phyloP scores from a whole-genome alignment of 345 rosid genomes.

The Anacardium occidentale region DNA sequence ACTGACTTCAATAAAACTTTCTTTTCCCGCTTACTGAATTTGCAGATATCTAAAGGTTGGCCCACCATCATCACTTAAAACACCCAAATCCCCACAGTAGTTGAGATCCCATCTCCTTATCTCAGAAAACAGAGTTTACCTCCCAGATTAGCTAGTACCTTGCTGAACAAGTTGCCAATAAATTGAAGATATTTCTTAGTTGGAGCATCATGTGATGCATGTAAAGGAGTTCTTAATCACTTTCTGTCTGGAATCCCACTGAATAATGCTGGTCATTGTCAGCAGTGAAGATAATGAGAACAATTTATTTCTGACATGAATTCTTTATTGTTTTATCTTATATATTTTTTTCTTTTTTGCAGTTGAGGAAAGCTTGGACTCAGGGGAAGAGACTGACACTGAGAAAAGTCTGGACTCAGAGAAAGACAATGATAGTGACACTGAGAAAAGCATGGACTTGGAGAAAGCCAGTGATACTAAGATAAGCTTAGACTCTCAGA shows the following conservation, averaged over 20 bases:
- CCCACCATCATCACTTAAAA: no score
- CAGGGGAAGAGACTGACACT: neutral
- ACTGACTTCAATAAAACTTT: neutral
- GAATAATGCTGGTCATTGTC: neutral
- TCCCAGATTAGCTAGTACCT: no score
- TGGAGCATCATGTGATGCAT: no score
- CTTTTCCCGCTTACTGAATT: neutral
- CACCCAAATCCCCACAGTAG: no score
- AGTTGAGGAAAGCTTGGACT: constrained; percentile 2
- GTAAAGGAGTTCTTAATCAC: no score
- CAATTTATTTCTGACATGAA: neutral
- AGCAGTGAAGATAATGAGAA: neutral
- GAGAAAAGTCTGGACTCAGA: neutral
- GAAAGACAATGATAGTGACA: neutral
- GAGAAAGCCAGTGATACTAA: neutral
- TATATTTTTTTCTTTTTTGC: neutral
- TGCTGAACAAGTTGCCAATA: no score
- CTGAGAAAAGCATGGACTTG: neutral
- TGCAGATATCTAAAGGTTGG: neutral
- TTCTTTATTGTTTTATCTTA: no score
- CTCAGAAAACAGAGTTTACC: no score
- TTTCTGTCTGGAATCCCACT: neutral
- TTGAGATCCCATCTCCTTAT: no score
- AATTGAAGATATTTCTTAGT: no score
- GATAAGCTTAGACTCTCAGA: neutral